Conservation (phyloP, 176 grass and related monocot genomes). For the Thalia dealbata region DNA sequence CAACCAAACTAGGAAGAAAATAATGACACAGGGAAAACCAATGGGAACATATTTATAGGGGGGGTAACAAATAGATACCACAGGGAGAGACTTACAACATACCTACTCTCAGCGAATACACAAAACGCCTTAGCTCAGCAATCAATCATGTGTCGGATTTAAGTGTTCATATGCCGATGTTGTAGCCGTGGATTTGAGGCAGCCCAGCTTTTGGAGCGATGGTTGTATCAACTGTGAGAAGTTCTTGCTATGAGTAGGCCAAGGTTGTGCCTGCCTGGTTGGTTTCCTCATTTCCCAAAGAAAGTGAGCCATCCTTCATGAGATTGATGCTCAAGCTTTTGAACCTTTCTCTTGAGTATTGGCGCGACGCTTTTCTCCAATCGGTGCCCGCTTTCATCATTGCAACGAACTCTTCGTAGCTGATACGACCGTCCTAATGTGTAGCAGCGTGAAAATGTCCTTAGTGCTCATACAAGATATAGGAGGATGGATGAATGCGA, state of each 20-base stretch:
- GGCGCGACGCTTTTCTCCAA: slow-evolving; percentile 90
- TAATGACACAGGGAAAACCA: not conserved
- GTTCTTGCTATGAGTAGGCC: not conserved
- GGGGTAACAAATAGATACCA: not conserved
- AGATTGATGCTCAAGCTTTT: slow-evolving; percentile 74
- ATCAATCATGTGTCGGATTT: not conserved
- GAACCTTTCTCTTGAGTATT: slow-evolving; percentile 82
- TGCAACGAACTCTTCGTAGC: slow-evolving; percentile 67
- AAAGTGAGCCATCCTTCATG: slow-evolving; percentile 62
- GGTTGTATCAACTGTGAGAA: not conserved
- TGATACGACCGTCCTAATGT: slow-evolving; percentile 58
- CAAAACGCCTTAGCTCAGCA: not conserved
- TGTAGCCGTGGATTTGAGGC: no score
- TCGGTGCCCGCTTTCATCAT: slow-evolving; percentile 96
- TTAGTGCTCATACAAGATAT: not conserved
- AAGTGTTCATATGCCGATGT: not conserved
- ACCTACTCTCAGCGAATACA: not conserved
- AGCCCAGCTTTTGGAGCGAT: not conserved
- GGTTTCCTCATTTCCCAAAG: slow-evolving; percentile 8
- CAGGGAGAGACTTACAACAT: not conserved
- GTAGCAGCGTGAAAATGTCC: not conserved
- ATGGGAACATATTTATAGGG: no score
- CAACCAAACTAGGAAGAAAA: not conserved
- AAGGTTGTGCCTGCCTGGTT: not conserved
- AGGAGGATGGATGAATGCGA: not conserved